A percentile compares a stretch with the other conserved stretches of the same genome.
Conservation (phyloP, 352 stramenopile genomes). For the Phytophthora colocasiae region DNA sequence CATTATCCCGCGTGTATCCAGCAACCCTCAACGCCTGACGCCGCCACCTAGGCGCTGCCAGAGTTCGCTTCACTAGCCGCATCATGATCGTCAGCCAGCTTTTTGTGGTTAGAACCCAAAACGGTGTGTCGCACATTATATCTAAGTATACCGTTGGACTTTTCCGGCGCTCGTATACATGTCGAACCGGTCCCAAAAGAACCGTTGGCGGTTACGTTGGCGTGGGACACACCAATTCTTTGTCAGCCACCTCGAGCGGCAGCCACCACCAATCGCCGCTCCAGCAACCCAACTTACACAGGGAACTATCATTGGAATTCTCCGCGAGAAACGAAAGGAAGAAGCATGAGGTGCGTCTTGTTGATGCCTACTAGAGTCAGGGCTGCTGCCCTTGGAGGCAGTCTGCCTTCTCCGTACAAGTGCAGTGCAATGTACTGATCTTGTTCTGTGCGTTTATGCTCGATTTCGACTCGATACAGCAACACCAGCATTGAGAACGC, state of each 20-base stretch:
- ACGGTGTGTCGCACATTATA: no score
- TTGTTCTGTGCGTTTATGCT: slow-evolving; percentile 12
- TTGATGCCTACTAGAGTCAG: no score
- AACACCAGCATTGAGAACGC: slow-evolving; percentile 98
- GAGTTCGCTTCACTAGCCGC: slow-evolving; percentile 18
- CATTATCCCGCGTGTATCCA: neutral
- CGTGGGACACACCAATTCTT: neutral
- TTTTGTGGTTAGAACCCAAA: neutral
- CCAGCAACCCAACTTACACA: slow-evolving; percentile 5
- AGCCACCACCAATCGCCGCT: slow-evolving; percentile 37
- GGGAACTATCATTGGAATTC: slow-evolving; percentile 62
- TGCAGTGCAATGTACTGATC: slow-evolving; percentile 20
- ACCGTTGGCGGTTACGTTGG: neutral
- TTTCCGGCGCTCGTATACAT: neutral
- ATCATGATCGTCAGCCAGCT: slow-evolving; percentile 11
- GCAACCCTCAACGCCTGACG: slow-evolving; percentile 7
- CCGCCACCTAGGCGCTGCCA: slow-evolving; percentile 20
- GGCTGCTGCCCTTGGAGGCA: neutral
- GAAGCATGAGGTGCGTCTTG: slow-evolving; percentile 61
- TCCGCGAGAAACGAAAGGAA: slow-evolving; percentile 68
- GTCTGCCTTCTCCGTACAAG: neutral
- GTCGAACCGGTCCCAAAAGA: neutral
- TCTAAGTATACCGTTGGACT: no score
- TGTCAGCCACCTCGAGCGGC: slow-evolving; percentile 3
- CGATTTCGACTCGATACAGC: slow-evolving; percentile 60